Base-by-base conservation (phyloP, 75 land plant species). In the Pinus albicaulis region DNA sequence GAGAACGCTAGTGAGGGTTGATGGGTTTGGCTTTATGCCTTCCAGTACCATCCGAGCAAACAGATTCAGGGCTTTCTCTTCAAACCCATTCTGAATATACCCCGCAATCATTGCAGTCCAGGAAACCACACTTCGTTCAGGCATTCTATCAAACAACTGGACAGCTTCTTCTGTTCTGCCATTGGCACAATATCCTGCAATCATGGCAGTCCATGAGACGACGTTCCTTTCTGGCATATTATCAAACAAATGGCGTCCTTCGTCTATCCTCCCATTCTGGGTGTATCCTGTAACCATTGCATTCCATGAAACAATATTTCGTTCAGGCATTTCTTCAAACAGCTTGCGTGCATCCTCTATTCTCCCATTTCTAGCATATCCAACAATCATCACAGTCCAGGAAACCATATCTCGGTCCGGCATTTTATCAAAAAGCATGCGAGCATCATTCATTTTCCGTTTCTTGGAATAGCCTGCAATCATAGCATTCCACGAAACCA, bases 81-180 rank as follows among this genome's bases (percentile, higher is more conserved):
- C 77, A 62, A 62, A n/a, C 34, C 57, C 28, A 38, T 83, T 76
- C 59, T 77, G 84, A 79, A 82, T 80, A 62, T 79, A 58, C 17
- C 85, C 81, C 20, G 86, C 55, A 44, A 90, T 86, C 68, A 85
- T 72, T 23, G 89, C 78, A 10, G 87, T 80, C 83, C 81, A 90
- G 11, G 89, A 64, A 59, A 80, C 57, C 24, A 70, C 76, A 77
- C 80, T 83, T 59, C 82, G 65, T 20, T 83, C 81, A 20, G 90
- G 82, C 65, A 81, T 77, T 75, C 81, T 82, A 72, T 79, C 86
- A 83, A 87, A 88, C 79, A 87, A 52, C 6, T 78, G 74, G 71
- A 20, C 74, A 56, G 92, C 89, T 23, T 80, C 61, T 5, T 61
- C 64, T 24, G 15, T 25, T 61, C 5, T 61, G 44, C 57, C 28